Conservation (phyloP, 257 asterid genomes). For the Leonotis leonurus region DNA sequence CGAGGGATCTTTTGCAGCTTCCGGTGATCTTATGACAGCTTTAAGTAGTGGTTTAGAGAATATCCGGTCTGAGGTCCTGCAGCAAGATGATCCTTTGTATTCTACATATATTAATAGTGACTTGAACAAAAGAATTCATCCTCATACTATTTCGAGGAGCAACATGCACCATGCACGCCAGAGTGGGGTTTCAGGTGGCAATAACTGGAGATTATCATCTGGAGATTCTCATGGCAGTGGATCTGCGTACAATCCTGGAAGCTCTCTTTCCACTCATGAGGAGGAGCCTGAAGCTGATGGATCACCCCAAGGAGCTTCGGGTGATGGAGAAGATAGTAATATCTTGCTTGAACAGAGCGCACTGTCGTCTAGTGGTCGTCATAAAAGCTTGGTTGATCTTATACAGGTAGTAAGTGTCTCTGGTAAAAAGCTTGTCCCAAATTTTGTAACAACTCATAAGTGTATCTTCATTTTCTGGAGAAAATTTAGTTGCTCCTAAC, state of each 20-base stretch:
- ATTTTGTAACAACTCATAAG: not conserved
- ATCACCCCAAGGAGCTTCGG: slow-evolving; percentile 34
- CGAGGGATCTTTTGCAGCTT: slow-evolving; percentile 65
- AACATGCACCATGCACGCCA: slow-evolving; percentile 27
- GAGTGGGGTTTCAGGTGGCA: slow-evolving; percentile 29
- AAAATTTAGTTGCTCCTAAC: not conserved
- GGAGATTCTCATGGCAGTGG: slow-evolving; percentile 32
- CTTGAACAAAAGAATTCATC: slow-evolving; percentile 40
- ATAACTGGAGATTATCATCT: slow-evolving; percentile 37
- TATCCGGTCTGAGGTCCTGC: slow-evolving; percentile 31
- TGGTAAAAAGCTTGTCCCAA: not conserved
- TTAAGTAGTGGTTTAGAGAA: slow-evolving; percentile 22
- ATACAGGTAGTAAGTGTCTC: slow-evolving; percentile 49
- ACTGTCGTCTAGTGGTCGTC: slow-evolving; percentile 41
- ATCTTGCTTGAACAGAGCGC: slow-evolving; percentile 26
- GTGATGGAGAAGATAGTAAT: slow-evolving; percentile 28
- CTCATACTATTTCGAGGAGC: slow-evolving; percentile 37
- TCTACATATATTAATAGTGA: slow-evolving; percentile 28
- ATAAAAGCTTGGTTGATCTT: slow-evolving; percentile 63
- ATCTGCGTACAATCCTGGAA: slow-evolving; percentile 31
- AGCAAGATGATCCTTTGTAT: slow-evolving; percentile 33
- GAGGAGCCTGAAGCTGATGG: slow-evolving; percentile 73
- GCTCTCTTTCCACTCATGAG: slow-evolving; percentile 62
- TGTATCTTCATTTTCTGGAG: not conserved
- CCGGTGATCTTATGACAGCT: slow-evolving; percentile 36